Percentiles rank a stretch among this genome's conserved stretches.
Evolutionary conservation across 805 yeast genomes (phyloP).

Genomic region (Ogataea pignaliae): DNA sequence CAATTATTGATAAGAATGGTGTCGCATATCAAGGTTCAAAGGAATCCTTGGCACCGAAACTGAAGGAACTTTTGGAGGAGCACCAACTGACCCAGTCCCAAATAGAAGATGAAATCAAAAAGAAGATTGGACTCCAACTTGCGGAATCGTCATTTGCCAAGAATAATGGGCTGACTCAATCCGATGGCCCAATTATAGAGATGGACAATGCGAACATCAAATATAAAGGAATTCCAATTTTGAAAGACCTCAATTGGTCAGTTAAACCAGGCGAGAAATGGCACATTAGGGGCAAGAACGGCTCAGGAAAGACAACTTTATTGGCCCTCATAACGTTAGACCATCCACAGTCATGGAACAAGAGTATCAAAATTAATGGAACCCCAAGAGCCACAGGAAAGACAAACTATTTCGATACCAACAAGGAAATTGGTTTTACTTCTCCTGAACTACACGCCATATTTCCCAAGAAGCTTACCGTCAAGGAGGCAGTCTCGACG

Average conservation of each 20-base stretch:
- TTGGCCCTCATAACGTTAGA: conserved; percentile 84
- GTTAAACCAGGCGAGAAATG: conserved; percentile 73
- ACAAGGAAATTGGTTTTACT: conserved; percentile 74
- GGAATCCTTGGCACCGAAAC: conserved; percentile 20
- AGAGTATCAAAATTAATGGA: conserved; percentile 59
- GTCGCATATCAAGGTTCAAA: conserved; percentile 46
- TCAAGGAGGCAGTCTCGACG: conserved; percentile 57
- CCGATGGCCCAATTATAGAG: conserved; percentile 34
- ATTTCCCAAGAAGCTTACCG: conserved; percentile 58
- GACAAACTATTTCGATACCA: conserved; percentile 72
- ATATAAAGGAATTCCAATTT: conserved; percentile 58
- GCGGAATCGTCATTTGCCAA: not conserved
- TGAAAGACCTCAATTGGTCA: conserved; percentile 60
- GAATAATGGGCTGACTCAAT: not conserved
- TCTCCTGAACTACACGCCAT: conserved; percentile 92
- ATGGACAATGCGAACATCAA: conserved; percentile 60
- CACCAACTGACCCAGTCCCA: conserved; percentile 20
- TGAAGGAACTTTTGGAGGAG: conserved; percentile 20
- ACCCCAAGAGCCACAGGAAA: conserved; percentile 68
- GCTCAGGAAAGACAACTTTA: conserved; percentile 89
- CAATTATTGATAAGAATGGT: conserved; percentile 55
- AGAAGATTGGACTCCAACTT: conserved; percentile 3
- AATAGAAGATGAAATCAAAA: conserved; percentile 4
- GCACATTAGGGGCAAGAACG: conserved; percentile 88
- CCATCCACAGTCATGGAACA: conserved; percentile 95